These are phyloP conservation scores for Filobasidium floriforme DNA, from an alignment of 768 basidiomycete genomes.

Conservation along the genomic window DNA sequence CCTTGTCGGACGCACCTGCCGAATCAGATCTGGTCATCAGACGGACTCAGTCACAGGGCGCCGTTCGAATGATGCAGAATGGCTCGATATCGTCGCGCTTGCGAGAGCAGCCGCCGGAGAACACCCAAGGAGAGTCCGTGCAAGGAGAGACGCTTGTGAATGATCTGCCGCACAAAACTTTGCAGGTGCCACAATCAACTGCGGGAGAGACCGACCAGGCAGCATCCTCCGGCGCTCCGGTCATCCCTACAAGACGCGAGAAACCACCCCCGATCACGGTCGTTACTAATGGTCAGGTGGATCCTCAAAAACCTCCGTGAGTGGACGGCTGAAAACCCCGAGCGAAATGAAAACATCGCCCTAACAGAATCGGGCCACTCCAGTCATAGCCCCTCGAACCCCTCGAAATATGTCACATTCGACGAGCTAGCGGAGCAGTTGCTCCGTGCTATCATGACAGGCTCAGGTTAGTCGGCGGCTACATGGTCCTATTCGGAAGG, in stretches of 20 bases:
- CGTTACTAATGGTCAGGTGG: background rate
- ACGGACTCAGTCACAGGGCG: background rate
- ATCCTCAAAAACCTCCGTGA: background rate
- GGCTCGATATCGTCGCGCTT: background rate
- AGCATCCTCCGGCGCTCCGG: background rate
- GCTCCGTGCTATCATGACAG: constrained; percentile 10
- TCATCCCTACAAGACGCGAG: background rate
- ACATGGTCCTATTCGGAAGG: background rate
- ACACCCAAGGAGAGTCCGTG: background rate
- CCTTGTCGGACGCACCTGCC: background rate
- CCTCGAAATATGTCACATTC: constrained; percentile 14
- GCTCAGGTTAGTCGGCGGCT: constrained; percentile 11
- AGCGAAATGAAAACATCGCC: background rate
- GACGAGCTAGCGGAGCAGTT: constrained; percentile 11
- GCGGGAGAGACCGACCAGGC: background rate
- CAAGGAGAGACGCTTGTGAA: no score
- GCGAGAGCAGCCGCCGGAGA: background rate
- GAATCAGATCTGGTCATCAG: constrained; percentile 1
- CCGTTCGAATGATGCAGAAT: background rate
- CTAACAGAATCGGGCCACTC: background rate
- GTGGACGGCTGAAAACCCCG: background rate
- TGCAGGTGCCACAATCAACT: no score
- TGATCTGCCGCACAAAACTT: no score
- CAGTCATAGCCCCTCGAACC: constrained; percentile 7
- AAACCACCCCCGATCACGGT: constrained; percentile 6